Base-by-base conservation (phyloP, 768 basidiomycete genomes). In the Termitomyces sp. region DNA sequence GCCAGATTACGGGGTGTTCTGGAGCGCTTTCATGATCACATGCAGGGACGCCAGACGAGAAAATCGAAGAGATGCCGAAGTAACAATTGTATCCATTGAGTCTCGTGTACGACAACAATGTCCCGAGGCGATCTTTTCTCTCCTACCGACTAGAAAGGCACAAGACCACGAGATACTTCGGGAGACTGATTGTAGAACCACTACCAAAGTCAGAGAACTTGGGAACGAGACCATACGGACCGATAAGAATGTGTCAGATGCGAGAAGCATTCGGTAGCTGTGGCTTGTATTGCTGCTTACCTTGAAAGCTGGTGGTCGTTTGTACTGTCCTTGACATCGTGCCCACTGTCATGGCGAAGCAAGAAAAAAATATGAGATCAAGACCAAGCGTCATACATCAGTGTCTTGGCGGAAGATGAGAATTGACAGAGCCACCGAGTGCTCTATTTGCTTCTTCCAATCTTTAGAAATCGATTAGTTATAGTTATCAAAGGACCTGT, bases 371-470 rank as follows among this genome's bases (percentile, higher is more conserved):
- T 10, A 46, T 14, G 25, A 45, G 17, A 27, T 27, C 14, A 35
- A 42, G 19, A 42, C 25, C 58, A 55, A 25, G 14, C 14, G 11
- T 6, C 19, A 56, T 21, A 21, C 19, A 21, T 50, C 56, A 48
- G 16, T 38, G 8, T 38, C 25, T 49, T 38, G 19, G 9, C 11
- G 14, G 27, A 40, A 46, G n/a, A 47, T 29, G 29, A 40, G 38
- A 16, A 14, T 48, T 12, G 14, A 23, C 14, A 57, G 53, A 32
- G 5, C 35, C 19, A 19, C 48, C 51, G 34, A 61, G 53, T 29
- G 40, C 23, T 37, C 23, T 27, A 17, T 52, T 59, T 32, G 52
- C 54, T 40, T 57, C 50, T 55, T 49, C n/a, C 25, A 62, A 41
- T 40, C 63, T 63, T 53, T 17, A 47, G 25, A 46, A 37, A 54